Evolutionary conservation across 73 alveolate genomes (phyloP).

Genomic region (Uronychia setigera): DNA sequence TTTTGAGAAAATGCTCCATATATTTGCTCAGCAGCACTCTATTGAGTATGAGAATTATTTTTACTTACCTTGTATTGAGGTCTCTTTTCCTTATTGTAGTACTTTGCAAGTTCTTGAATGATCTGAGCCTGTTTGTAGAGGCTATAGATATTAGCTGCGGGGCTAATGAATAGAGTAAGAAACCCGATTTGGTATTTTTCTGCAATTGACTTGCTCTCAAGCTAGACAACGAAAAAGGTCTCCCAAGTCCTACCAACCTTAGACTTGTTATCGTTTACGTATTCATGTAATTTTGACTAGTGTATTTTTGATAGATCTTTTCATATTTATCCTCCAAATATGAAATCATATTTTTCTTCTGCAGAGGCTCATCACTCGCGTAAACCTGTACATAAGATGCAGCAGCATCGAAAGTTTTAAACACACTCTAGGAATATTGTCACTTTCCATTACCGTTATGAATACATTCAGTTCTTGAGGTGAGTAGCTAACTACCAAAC

Average conservation of each 20-base stretch:
- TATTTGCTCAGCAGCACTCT: conserved; percentile 27
- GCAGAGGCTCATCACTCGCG: conserved; percentile 33
- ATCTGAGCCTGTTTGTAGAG: conserved; percentile 24
- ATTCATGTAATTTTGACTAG: conserved; percentile 19
- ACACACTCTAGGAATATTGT: conserved; percentile 2
- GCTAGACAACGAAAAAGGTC: conserved; percentile 30
- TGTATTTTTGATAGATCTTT: conserved; percentile 26
- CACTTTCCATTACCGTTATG: neutral
- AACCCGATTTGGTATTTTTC: conserved; percentile 22
- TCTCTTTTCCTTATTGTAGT: conserved; percentile 41
- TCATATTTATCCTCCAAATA: conserved; percentile 55
- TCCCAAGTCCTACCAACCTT: conserved; percentile 49
- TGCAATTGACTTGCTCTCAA: conserved; percentile 33
- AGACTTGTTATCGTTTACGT: neutral
- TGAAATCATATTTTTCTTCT: conserved; percentile 36
- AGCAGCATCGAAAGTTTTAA: conserved; percentile 16
- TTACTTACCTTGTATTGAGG: conserved; percentile 36
- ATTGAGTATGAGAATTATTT: neutral
- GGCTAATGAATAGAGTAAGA: conserved; percentile 19
- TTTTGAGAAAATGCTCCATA: conserved; percentile 19
- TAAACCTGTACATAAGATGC: conserved; percentile 15
- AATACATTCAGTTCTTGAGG: conserved; percentile 1
- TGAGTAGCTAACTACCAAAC: conserved; percentile 19
- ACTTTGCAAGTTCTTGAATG: conserved; percentile 14
- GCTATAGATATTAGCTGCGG: conserved; percentile 35